Conservation (phyloP, 176 grass and related monocot genomes). For the Rhipidocladum racemiflorum region DNA sequence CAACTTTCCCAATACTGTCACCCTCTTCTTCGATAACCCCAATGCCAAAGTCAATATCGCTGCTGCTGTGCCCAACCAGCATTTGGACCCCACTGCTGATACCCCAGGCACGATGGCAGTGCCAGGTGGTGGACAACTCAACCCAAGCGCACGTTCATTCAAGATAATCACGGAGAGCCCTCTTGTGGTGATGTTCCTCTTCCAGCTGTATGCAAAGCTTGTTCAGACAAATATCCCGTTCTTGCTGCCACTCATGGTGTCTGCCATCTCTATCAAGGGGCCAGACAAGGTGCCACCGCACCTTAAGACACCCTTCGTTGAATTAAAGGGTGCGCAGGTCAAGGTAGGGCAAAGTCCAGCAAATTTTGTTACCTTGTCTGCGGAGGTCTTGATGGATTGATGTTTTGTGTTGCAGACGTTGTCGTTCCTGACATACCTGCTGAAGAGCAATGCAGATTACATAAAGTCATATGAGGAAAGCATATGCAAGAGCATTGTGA, state of each 20-base stretch:
- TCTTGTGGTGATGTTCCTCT: slow-evolving; percentile 98
- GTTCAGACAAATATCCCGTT: slow-evolving; percentile 94
- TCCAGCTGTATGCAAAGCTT: slow-evolving; percentile 92
- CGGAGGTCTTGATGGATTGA: slow-evolving; percentile 16
- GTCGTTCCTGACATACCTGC: slow-evolving; percentile 86
- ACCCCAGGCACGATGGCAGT: slow-evolving; percentile 29
- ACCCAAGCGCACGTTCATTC: slow-evolving; percentile 89
- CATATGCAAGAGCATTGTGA: slow-evolving; percentile 99
- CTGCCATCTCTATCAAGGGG: slow-evolving; percentile 75
- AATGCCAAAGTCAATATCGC: slow-evolving; percentile 36
- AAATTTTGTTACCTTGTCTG: slow-evolving; percentile 18
- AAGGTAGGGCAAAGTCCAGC: slow-evolving; percentile 49
- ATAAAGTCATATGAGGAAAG: slow-evolving; percentile 94
- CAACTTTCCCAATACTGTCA: slow-evolving; percentile 69
- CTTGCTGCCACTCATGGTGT: slow-evolving; percentile 88
- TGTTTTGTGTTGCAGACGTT: slow-evolving; percentile 64
- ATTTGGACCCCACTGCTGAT: slow-evolving; percentile 54
- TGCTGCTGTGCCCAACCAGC: slow-evolving; percentile 29
- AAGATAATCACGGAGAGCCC: slow-evolving; percentile 97
- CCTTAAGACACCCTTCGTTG: slow-evolving; percentile 77
- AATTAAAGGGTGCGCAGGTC: slow-evolving; percentile 94
- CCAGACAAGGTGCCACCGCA: slow-evolving; percentile 77
- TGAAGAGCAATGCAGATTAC: slow-evolving; percentile 94
- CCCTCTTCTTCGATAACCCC: slow-evolving; percentile 69
- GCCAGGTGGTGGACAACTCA: slow-evolving; percentile 65